phyloP scores from a whole-genome alignment of 768 basidiomycete genomes.

The Rubroboletus pulcherrimus region DNA sequence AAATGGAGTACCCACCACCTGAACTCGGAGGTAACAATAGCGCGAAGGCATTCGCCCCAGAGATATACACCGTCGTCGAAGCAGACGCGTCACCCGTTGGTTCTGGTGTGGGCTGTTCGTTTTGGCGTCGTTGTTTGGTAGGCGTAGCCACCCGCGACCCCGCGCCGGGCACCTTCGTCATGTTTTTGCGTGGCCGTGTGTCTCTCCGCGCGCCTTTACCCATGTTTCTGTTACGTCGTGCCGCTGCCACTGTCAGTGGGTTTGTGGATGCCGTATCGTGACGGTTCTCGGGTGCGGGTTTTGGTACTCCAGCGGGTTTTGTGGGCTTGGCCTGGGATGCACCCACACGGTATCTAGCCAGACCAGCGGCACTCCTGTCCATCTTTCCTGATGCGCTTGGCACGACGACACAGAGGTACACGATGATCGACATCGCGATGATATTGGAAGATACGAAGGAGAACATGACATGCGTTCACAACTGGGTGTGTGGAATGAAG shows the following conservation, averaged over 20 bases:
- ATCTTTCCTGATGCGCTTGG: slow-evolving; percentile 7
- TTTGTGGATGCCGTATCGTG: slow-evolving; percentile 7
- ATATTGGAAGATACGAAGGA: slow-evolving; percentile 7
- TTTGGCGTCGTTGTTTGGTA: slow-evolving; percentile 18
- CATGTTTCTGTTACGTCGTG: not conserved
- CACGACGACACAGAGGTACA: slow-evolving; percentile 5
- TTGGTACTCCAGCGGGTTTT: not conserved
- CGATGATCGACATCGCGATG: slow-evolving; percentile 11
- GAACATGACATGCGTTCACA: slow-evolving; percentile 3
- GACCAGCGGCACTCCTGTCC: not conserved
- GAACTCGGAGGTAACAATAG: slow-evolving; percentile 31
- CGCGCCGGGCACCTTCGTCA: not conserved
- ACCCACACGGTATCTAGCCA: slow-evolving; percentile 5
- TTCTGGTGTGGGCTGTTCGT: slow-evolving; percentile 36
- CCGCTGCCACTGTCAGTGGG: not conserved
- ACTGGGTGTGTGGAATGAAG: not conserved
- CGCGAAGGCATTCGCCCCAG: slow-evolving; percentile 29
- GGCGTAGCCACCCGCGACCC: slow-evolving; percentile 9
- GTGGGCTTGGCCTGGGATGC: not conserved
- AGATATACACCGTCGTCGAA: slow-evolving; percentile 37
- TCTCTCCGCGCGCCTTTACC: not conserved
- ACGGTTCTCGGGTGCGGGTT: not conserved
- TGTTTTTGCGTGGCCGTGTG: not conserved
- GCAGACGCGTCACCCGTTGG: slow-evolving; percentile 35
- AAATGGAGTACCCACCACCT: slow-evolving; percentile 28